phyloP scores from a whole-genome alignment of 768 basidiomycete genomes.

The Suillus paluster region DNA sequence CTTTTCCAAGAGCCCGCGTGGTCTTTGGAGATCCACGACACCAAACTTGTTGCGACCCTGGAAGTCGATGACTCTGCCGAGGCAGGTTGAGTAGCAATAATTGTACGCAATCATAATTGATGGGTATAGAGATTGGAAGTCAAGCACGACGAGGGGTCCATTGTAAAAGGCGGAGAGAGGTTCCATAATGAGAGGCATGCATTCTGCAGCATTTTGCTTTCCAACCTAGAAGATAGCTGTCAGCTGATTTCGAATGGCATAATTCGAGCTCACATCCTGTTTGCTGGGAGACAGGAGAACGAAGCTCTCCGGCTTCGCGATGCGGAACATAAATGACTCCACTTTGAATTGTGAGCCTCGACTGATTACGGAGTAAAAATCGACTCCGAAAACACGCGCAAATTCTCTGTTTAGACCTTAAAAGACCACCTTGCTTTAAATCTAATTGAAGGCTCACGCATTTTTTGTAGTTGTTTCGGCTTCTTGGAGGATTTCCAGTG shows the following conservation, averaged over 20 bases:
- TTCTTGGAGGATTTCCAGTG: constrained; percentile 80
- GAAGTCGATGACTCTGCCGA: constrained; percentile 88
- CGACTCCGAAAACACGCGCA: constrained; percentile 95
- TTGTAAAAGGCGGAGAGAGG: constrained; percentile 92
- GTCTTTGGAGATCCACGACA: constrained; percentile 71
- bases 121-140: constrained; percentile 96
- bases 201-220: constrained; percentile 94
- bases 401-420: constrained; percentile 72
- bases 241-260: not conserved
- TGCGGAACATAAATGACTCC: constrained; percentile 97
- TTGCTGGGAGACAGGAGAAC: constrained; percentile 90
- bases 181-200: constrained; percentile 94
- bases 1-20: constrained; percentile 67
- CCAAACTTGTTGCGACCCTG: constrained; percentile 90
- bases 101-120: constrained; percentile 99
- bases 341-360: constrained; percentile 99
- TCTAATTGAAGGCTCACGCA: constrained; percentile 54
- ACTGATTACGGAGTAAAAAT: constrained; percentile 93
- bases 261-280: constrained; percentile 60
- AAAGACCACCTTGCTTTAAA: not conserved
- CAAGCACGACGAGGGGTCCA: constrained; percentile 89
- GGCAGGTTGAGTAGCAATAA: constrained; percentile 95
- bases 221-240: constrained; percentile 68
- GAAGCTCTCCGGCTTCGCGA: constrained; percentile 94
- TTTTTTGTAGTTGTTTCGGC: constrained; percentile 87